Percentiles rank a stretch among this genome's conserved stretches.
These are phyloP conservation scores for Colletotrichum orchidophilum DNA, from an alignment of 2,329 filamentous ascomycete genomes.

Conservation along the genomic window DNA sequence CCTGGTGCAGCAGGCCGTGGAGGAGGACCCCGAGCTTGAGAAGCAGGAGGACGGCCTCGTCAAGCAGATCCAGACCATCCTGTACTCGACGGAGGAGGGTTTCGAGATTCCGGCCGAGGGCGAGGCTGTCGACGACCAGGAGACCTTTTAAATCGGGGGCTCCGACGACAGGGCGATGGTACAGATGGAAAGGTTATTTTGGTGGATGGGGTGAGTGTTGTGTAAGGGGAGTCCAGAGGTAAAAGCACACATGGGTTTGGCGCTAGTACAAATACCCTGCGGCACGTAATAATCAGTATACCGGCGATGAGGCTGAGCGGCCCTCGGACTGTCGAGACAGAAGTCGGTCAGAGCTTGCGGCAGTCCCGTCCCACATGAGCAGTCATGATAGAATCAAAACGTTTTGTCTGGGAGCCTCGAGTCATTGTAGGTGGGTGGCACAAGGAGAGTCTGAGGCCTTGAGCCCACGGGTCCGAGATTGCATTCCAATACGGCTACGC, in stretches of 20 bases:
- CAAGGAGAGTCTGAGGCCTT: background rate
- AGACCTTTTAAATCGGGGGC: slow-evolving; percentile 70
- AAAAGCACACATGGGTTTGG: slow-evolving; percentile 31
- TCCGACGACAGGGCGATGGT: background rate
- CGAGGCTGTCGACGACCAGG: slow-evolving; percentile 78
- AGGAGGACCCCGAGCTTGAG: slow-evolving; percentile 91
- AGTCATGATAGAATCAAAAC: slow-evolving; percentile 29
- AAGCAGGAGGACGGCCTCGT: slow-evolving; percentile 92
- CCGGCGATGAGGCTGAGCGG: slow-evolving; percentile 24
- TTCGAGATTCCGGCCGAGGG: slow-evolving; percentile 90
- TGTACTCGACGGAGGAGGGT: slow-evolving; percentile 95
- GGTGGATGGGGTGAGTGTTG: slow-evolving; percentile 13
- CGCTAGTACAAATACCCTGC: slow-evolving; percentile 33
- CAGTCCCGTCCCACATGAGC: slow-evolving; percentile 13
- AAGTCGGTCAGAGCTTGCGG: slow-evolving; percentile 12
- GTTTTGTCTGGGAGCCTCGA: background rate
- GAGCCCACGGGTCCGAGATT: background rate
- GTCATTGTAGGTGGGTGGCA: background rate
- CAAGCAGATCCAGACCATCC: slow-evolving; percentile 94
- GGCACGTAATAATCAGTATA: slow-evolving; percentile 32
- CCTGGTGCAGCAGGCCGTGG: slow-evolving; percentile 90
- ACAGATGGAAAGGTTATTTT: background rate
- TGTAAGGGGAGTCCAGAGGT: background rate
- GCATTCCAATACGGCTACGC: background rate
- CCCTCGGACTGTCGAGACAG: slow-evolving; percentile 6